Evolutionary conservation across 768 basidiomycete species (phyloP).

Genomic region (Rhodotorula paludigena): DNA sequence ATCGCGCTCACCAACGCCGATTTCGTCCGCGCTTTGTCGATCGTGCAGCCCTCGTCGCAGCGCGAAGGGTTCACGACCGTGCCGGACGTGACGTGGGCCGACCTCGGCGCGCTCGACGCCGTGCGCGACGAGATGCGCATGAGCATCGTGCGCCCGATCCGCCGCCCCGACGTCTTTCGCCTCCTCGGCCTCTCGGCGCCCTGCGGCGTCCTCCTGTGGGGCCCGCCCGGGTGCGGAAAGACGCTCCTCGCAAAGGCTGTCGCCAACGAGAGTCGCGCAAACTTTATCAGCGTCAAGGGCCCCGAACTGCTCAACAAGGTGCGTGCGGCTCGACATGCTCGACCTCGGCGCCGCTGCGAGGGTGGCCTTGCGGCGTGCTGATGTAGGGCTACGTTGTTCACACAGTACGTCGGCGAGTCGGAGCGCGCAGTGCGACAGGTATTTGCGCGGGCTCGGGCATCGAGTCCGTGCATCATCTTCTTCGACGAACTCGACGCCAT

Average conservation of each 20-base stretch:
- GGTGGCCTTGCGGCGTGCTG: no score
- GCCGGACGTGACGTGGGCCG: conserved; percentile 90
- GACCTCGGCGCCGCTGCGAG: no score
- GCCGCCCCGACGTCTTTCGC: conserved; percentile 78
- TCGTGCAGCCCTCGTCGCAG: conserved; percentile 92
- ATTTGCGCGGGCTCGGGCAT: conserved; percentile 86
- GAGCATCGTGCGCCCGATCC: conserved; percentile 94
- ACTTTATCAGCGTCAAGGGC: conserved; percentile 97
- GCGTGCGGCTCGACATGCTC: conserved; percentile 43
- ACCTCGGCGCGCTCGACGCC: conserved; percentile 82
- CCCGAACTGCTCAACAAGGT: conserved; percentile 97
- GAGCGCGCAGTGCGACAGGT: conserved; percentile 91
- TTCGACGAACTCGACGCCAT: conserved; percentile 94
- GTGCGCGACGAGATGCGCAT: conserved; percentile 89
- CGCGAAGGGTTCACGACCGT: conserved; percentile 97
- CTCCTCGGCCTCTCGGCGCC: conserved; percentile 84
- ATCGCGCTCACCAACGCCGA: conserved; percentile 75
- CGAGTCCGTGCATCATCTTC: conserved; percentile 89
- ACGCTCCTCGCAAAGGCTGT: conserved; percentile 97
- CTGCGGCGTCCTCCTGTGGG: conserved; percentile 95
- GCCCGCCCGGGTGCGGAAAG: conserved; percentile 97
- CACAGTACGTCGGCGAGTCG: conserved; percentile 92
- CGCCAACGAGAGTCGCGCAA: conserved; percentile 89
- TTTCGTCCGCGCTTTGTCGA: conserved; percentile 71
- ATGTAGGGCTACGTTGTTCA: background rate